These are phyloP conservation scores for Penicillium argentinense DNA, from an alignment of 495 filamentous ascomycete genomes.

Conservation along the genomic window DNA sequence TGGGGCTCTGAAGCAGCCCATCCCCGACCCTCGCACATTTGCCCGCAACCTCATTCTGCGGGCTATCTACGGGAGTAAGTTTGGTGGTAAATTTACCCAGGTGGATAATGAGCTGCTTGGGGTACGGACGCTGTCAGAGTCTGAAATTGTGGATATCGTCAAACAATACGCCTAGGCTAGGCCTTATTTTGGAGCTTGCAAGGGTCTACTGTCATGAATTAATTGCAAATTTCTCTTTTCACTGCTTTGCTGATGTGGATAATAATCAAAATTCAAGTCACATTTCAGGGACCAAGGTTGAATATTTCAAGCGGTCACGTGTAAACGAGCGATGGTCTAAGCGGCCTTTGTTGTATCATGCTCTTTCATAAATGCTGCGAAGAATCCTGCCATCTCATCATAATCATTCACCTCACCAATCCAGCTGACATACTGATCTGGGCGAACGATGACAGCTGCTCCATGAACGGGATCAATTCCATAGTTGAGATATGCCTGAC, in stretches of 20 bases:
- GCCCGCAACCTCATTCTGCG: constrained; percentile 6
- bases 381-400: constrained; percentile 14
- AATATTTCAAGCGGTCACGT: no score
- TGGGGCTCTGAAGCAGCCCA: constrained; percentile 9
- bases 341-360: background rate
- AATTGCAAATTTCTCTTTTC: no score
- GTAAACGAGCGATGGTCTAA: no score
- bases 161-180: constrained; percentile 10
- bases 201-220: no score
- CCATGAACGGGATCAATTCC: constrained; percentile 59
- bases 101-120: constrained; percentile 19
- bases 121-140: constrained; percentile 4
- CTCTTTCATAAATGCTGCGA: constrained; percentile 14
- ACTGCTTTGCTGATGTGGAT: no score
- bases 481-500: constrained; percentile 58
- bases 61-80: constrained; percentile 7
- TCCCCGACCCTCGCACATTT: constrained; percentile 7
- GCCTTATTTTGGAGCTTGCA: no score
- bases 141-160: constrained; percentile 8
- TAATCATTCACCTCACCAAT: constrained; percentile 55
- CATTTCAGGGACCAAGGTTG: no score
- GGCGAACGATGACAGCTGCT: constrained; percentile 56
- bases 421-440: constrained; percentile 65
- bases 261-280: no score
- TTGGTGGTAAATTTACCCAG: constrained; percentile 5